phyloP scores from a whole-genome alignment of 1,284 basidiomycete genomes.

The Inonotus obliquus region DNA sequence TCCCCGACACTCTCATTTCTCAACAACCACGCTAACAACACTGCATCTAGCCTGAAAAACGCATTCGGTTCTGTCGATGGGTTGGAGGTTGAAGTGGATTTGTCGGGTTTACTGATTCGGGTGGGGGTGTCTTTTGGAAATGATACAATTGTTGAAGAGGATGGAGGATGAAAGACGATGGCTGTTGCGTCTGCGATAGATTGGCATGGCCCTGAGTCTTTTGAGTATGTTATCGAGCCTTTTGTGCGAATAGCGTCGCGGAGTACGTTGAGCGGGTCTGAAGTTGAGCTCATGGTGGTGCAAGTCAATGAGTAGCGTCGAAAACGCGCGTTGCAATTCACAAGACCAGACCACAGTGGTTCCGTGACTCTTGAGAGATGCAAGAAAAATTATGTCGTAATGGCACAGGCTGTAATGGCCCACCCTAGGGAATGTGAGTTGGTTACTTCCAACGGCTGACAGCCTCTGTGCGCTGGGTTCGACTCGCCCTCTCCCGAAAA shows the following conservation, averaged over 20 bases:
- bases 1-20: slow-evolving; percentile 72
- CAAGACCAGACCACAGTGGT: no score
- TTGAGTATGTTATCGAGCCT: slow-evolving; percentile 45
- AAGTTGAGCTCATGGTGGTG: slow-evolving; percentile 14
- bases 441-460: slow-evolving; percentile 56
- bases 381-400: slow-evolving; percentile 23
- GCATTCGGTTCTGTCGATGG: slow-evolving; percentile 43
- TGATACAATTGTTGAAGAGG: slow-evolving; percentile 15
- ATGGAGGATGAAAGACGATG: slow-evolving; percentile 52
- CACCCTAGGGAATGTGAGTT: slow-evolving; percentile 72
- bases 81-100: slow-evolving; percentile 31
- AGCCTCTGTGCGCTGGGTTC: slow-evolving; percentile 75
- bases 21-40: slow-evolving; percentile 77
- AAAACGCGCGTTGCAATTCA: background rate
- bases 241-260: slow-evolving; percentile 54
- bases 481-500: slow-evolving; percentile 89
- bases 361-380: no score
- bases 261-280: slow-evolving; percentile 52
- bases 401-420: slow-evolving; percentile 78
- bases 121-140: slow-evolving; percentile 72
- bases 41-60: slow-evolving; percentile 74
- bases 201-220: slow-evolving; percentile 38
- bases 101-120: slow-evolving; percentile 60
- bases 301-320: background rate
- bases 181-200: slow-evolving; percentile 58